Base-by-base conservation (phyloP, 192 early-diverging fungal genomes). In the Umbelopsis sp. region DNA sequence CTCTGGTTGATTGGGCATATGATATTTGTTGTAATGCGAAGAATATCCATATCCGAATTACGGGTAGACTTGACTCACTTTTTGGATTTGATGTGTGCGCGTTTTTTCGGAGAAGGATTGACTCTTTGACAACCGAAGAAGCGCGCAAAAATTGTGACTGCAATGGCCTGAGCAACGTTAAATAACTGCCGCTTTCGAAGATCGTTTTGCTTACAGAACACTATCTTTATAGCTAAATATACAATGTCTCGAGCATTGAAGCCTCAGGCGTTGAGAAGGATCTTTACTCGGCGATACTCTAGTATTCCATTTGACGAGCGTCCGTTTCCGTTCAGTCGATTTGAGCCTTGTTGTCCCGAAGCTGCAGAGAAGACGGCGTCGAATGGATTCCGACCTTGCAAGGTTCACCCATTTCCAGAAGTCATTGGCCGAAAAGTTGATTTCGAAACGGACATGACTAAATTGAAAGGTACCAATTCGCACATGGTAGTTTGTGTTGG, bases 401-500 rank as follows among this genome's bases (percentile, higher is more conserved):
- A 65, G 21, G 33, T 27, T 12, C 78, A 80, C 67, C 71, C 78
- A 15, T 30, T 80, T 15, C 74, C 74, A 12, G 18, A 11, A 18
- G 78, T 80, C 12, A 48, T 80, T 37, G 78, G 78, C 12, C 44
- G 45, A 3, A 80, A 76, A 41, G 67, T 80, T 23, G 78, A 80
- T 21, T 46, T 71, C 18, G 66, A 49, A 23, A 66, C 25, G 13
- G 37, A 46, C 41, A 80, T 80, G 78, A 50, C 46, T 3, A 22
- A 23, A 53, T 33, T 49, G 12, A 41, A 53, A 11, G 18, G 27
- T 10, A 44, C 68, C 4, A 22, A 67, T 27, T 71, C 71, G 11
- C 78, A 80, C 49, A 30, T 80, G 27, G 74, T 80, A 25, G 74
- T 66, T 6, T 80, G 74, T 67, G 71, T 80, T 1, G 78, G 78